These are phyloP conservation scores for Crucibulum parvulum DNA, from an alignment of 1,284 basidiomycete species.

Conservation along the genomic window DNA sequence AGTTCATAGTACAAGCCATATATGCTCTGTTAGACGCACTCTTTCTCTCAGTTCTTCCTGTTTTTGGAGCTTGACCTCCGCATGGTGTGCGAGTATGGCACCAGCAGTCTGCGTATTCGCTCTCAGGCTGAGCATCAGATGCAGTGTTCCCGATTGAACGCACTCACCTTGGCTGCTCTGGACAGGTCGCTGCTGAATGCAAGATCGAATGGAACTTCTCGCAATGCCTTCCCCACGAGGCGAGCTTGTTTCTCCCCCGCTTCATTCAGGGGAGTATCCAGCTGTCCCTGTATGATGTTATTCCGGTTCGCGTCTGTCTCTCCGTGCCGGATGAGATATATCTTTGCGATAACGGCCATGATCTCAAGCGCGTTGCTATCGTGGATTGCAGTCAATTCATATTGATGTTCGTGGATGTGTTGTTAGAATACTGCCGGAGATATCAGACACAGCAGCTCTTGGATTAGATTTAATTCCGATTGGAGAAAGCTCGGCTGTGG, in stretches of 20 bases:
- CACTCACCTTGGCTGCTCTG: slow-evolving; percentile 63
- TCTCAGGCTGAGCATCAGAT: background rate
- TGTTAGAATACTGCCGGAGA: no score
- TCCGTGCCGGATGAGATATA: slow-evolving; percentile 79
- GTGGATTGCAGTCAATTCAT: no score
- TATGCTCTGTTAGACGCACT: slow-evolving; percentile 43
- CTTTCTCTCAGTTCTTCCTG: slow-evolving; percentile 65
- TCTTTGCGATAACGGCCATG: slow-evolving; percentile 20
- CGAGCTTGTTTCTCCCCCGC: slow-evolving; percentile 62
- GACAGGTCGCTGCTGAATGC: slow-evolving; percentile 73
- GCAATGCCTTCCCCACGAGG: slow-evolving; percentile 58
- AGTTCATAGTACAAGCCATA: background rate
- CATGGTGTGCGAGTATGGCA: slow-evolving; percentile 61
- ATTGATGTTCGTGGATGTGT: no score
- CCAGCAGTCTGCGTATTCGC: slow-evolving; percentile 62
- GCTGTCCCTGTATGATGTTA: slow-evolving; percentile 73
- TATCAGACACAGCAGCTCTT: no score
- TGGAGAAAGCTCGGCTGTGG: no score
- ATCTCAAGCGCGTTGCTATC: no score
- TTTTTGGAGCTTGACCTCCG: slow-evolving; percentile 47
- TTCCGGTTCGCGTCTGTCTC: slow-evolving; percentile 73
- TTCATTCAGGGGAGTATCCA: slow-evolving; percentile 68
- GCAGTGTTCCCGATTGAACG: background rate
- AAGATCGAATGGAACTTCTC: slow-evolving; percentile 53
- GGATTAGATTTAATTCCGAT: no score